Evolutionary conservation across 1,139 yeast species (phyloP).

Genomic region (Entelexis paramagnoliae): DNA sequence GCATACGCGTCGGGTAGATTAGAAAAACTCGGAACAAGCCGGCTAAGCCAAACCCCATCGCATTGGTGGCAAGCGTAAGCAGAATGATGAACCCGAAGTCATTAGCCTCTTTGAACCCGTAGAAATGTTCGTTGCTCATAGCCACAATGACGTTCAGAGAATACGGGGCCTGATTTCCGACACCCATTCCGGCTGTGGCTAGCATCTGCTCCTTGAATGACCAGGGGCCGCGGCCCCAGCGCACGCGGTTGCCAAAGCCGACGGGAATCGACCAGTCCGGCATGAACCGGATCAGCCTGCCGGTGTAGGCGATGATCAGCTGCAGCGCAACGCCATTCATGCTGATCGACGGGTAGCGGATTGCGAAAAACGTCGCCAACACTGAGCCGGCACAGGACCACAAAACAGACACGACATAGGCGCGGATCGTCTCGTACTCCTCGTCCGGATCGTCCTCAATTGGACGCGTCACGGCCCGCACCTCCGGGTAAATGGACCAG

Average conservation of each 20-base stretch:
- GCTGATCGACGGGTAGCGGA: constrained; percentile 45
- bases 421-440: constrained; percentile 49
- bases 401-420: constrained; percentile 44
- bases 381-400: constrained; percentile 51
- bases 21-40: constrained; percentile 49
- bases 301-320: constrained; percentile 51
- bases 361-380: constrained; percentile 49
- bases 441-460: constrained; percentile 25
- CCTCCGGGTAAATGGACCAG: constrained; percentile 45
- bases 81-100: constrained; percentile 39
- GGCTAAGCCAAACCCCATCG: constrained; percentile 54
- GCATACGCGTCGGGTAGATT: constrained; percentile 40
- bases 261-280: constrained; percentile 30
- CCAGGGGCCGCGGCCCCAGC: constrained; percentile 47
- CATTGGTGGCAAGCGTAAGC: constrained; percentile 45
- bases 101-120: constrained; percentile 23
- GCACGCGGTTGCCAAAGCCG: constrained; percentile 37
- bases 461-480: constrained; percentile 47
- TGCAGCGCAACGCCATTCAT: constrained; percentile 44
- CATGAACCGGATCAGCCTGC: constrained; percentile 29
- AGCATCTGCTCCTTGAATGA: constrained; percentile 49
- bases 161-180: constrained; percentile 25
- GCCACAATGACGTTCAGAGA: constrained; percentile 28
- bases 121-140: constrained; percentile 29
- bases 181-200: constrained; percentile 28